phyloP scores from a whole-genome alignment of 805 yeast species.

The Sugiyamaella floridensis region DNA sequence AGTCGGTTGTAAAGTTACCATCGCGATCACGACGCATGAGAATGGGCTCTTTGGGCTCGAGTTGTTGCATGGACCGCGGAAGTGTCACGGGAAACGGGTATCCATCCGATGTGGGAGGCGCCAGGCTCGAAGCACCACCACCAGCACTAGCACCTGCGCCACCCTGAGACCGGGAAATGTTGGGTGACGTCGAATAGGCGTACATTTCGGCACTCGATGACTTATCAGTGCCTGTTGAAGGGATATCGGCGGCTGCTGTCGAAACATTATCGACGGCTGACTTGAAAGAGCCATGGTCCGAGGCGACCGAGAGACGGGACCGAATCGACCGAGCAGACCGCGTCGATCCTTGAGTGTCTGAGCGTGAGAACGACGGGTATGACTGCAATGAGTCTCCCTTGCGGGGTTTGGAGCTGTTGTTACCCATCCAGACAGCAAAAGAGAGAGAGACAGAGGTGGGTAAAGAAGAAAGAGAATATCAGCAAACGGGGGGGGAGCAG shows the following conservation, averaged over 20 bases:
- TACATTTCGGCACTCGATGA: neutral
- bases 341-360: constrained; percentile 37
- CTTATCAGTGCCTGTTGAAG: neutral
- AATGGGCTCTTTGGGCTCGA: constrained; percentile 70
- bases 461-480: neutral
- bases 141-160: neutral
- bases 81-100: constrained; percentile 30
- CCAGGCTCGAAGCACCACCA: neutral
- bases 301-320: constrained; percentile 23
- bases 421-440: constrained; percentile 28
- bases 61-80: constrained; percentile 63
- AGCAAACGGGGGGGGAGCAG: no score
- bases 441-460: neutral
- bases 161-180: neutral
- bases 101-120: constrained; percentile 6
- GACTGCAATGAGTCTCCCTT: constrained; percentile 26
- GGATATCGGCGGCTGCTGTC: neutral
- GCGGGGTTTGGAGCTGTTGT: constrained; percentile 30
- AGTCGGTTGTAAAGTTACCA: constrained; percentile 27
- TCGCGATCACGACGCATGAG: constrained; percentile 48
- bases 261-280: constrained; percentile 16
- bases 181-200: neutral
- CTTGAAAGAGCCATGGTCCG: constrained; percentile 22
- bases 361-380: constrained; percentile 32
- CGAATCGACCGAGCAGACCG: constrained; percentile 29